Evolutionary conservation across 306 rosid genomes (phyloP), one percentile per base, ranked within the genome.

Genomic region (Myrica gale): DNA sequence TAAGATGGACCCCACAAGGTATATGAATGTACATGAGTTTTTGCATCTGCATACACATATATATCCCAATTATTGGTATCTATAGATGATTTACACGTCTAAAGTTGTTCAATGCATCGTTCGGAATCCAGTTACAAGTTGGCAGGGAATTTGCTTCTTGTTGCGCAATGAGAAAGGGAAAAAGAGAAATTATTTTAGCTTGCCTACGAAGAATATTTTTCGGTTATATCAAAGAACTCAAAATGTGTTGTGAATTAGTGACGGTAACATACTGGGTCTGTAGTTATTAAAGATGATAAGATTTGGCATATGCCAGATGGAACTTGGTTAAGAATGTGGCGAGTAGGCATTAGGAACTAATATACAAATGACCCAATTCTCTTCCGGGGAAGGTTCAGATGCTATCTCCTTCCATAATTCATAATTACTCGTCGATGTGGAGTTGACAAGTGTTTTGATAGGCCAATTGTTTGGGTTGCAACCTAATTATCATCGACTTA

Each of bases 1-100:
- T 70, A 92, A 90, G 84, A 95, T 95, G 97, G 99, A 95, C 53
- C 99, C 97, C 32, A 90, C 91, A 61, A 83, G 81, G 90, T 87
- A 78, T 44, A 74, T 77, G 21, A 56, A 42, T 65, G 7, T 37
- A 9, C 5, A 12, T 13, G 32, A 26, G 32, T 26, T 26, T 26
- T 26, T 26, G 32, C 32, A 26, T 26, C 32, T 26, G 32, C 5
- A 20, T 57, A 68, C 41, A 53, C 17, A 53, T 44, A 61, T 58
- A 66, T 73, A n/a, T 12, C 54, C 26, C 6, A 9, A 51, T 66
- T 32, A 11, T 19, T 75, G 57, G 17, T 8, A 32, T 41, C 20
- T 17, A 65, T 65, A 48, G 70, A 65, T n/a, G 41, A n/a, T 65
- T 26, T 9, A 41, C 17, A 19, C 47, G 17, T 17, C 42, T 42